Conservation (phyloP, 257 asterid species). For the Anisodus acutangulus region DNA sequence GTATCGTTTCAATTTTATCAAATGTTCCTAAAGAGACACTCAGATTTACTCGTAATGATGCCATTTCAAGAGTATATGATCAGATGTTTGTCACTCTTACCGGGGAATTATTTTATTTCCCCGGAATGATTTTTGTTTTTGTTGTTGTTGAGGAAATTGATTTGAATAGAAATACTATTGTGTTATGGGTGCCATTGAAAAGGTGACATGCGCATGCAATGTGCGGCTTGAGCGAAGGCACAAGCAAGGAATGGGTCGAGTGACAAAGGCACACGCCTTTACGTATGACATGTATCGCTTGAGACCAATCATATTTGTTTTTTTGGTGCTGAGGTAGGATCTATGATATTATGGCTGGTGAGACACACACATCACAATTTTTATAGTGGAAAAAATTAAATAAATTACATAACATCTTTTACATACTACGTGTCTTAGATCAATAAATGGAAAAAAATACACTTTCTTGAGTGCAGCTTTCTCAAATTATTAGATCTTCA, state of each 20-base stretch:
- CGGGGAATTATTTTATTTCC: conserved; percentile 11
- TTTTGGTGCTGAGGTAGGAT: neutral
- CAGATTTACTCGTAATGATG: neutral
- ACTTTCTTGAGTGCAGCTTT: too few species aligned
- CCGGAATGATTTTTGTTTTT: neutral
- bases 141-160: conserved; percentile 10
- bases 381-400: too few species aligned
- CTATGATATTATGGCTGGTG: neutral
- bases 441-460: too few species aligned
- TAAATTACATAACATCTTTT: too few species aligned
- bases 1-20: neutral
- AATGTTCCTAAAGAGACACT: neutral
- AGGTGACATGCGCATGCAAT: conserved; percentile 1
- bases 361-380: neutral
- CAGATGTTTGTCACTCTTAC: neutral
- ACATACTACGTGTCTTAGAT: too few species aligned
- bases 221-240: neutral
- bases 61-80: neutral
- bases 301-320: neutral
- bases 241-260: conserved; percentile 8
- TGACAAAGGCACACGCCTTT: conserved; percentile 1
- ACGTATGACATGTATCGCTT: neutral
- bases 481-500: too few species aligned
- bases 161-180: neutral
- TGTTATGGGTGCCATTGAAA: neutral